Base-by-base conservation (phyloP, 192 early-diverging fungal species). In the Podila minutissima region DNA sequence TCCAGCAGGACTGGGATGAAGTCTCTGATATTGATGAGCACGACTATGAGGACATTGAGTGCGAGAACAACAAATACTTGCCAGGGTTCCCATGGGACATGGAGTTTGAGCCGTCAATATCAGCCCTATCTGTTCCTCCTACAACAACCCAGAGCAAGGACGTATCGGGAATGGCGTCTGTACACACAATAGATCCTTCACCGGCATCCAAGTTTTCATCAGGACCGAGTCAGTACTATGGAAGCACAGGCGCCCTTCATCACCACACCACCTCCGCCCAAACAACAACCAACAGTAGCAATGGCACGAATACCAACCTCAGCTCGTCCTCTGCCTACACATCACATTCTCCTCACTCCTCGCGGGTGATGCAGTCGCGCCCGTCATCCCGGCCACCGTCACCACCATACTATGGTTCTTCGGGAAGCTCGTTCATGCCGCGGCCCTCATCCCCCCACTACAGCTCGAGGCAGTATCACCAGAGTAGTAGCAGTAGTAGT, bases 1-100 rank as follows among this genome's bases (percentile, higher is more conserved):
- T 88, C 67, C 59, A 75, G 31, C 75, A 84, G 38, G 60, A 82
- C 37, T 90, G 89, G 89, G 76, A 84, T 11, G 71, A 79, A 11
- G 82, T 76, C 19, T 84, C 84, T 8, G 75, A 75, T 48, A 49
- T 88, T 26, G 84, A 86, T 32, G 86, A 88, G n/a, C 66, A 69
- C 12, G 89, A 90, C 53, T 86, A 86, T 33, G 74, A 75, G 50
- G 72, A 81, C 24, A 84, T 84, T 28, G 66, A 81, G 22, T 64
- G 38, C 7, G 83, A 84, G 51, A 84, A 84, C 33, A 59, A 69
- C 5, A 81, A 84, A 49, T 81, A 84, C n/a, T 19, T 74, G 15
- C 66, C 83, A 12, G 61, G 58, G 20, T 81, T 75, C 49, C 76
- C 76, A 0, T 84, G 83, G 83, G 33, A 17, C 3, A 59, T 74